phyloP scores from a whole-genome alignment of 495 filamentous ascomycete species.

The Penicillium bialowiezense region DNA sequence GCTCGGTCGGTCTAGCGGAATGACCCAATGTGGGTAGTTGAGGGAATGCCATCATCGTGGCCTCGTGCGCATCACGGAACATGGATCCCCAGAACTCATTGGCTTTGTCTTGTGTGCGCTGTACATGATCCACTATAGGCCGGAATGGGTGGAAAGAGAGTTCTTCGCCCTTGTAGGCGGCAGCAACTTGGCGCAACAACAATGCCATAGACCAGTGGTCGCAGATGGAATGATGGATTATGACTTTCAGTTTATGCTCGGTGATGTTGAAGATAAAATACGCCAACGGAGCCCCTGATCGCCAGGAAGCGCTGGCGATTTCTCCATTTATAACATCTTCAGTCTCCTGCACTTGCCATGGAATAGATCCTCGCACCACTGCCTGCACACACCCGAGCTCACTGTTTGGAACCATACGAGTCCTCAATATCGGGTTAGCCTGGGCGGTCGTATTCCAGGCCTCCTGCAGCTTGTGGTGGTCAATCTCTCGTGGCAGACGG shows the following conservation, averaged over 20 bases:
- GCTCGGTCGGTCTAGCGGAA: background rate
- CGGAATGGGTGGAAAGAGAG: constrained; percentile 10
- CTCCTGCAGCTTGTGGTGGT: constrained; percentile 28
- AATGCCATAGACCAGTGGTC: constrained; percentile 16
- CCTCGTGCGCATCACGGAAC: constrained; percentile 2
- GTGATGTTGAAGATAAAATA: no score
- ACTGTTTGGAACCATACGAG: constrained; percentile 39
- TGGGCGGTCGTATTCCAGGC: constrained; percentile 40
- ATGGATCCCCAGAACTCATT: constrained; percentile 7
- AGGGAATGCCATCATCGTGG: constrained; percentile 3
- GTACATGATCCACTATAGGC: constrained; percentile 15
- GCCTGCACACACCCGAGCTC: constrained; percentile 39
- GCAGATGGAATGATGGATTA: constrained; percentile 17
- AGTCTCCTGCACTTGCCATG: constrained; percentile 17
- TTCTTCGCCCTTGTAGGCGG: constrained; percentile 8
- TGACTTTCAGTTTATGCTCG: no score
- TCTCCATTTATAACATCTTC: background rate
- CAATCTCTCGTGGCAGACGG: constrained; percentile 27
- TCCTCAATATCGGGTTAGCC: constrained; percentile 39
- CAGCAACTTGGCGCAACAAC: constrained; percentile 9
- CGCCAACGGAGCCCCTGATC: constrained; percentile 5
- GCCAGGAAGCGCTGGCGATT: constrained; percentile 5
- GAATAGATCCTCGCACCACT: constrained; percentile 33
- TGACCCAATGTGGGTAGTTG: constrained; percentile 2
- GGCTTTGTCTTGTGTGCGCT: background rate